Conservation (phyloP, 2,329 filamentous ascomycete genomes). For the Alternaria arbusti region DNA sequence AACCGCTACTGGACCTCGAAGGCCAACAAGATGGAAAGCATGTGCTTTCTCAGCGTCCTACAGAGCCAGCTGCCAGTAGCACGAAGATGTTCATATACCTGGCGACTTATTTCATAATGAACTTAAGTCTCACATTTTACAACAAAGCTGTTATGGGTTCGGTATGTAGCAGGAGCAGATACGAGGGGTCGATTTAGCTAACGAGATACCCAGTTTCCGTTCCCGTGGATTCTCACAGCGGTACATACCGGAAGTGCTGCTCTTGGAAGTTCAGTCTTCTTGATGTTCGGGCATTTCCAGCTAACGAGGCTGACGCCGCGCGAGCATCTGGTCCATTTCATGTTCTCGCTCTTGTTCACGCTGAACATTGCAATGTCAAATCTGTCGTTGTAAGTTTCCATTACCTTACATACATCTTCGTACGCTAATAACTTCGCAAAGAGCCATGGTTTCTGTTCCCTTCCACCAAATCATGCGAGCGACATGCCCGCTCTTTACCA, state of each 20-base stretch:
- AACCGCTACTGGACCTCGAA: slow-evolving; percentile 2
- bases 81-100: neutral
- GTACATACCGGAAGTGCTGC: slow-evolving; percentile 3
- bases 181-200: neutral
- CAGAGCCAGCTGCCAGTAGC: neutral
- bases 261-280: neutral
- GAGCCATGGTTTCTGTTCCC: slow-evolving; percentile 1
- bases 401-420: neutral
- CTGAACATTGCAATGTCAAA: slow-evolving; percentile 5
- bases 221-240: slow-evolving; percentile 2
- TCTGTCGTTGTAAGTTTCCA: neutral
- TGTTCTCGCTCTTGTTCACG: slow-evolving; percentile 4
- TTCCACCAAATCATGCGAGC: slow-evolving; percentile 5
- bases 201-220: neutral
- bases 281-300: neutral
- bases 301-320: neutral
- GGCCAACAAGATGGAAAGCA: neutral
- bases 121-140: slow-evolving; percentile 3
- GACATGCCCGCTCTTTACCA: slow-evolving; percentile 4
- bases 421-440: neutral
- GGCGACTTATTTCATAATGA: slow-evolving; percentile 1
- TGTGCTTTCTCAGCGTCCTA: neutral
- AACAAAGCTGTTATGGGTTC: slow-evolving; percentile 7
- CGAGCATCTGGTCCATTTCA: slow-evolving; percentile 1
- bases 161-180: neutral